Evolutionary conservation across 2,329 filamentous ascomycete genomes (phyloP).

Genomic region (Chalaropsis ovoidea): DNA sequence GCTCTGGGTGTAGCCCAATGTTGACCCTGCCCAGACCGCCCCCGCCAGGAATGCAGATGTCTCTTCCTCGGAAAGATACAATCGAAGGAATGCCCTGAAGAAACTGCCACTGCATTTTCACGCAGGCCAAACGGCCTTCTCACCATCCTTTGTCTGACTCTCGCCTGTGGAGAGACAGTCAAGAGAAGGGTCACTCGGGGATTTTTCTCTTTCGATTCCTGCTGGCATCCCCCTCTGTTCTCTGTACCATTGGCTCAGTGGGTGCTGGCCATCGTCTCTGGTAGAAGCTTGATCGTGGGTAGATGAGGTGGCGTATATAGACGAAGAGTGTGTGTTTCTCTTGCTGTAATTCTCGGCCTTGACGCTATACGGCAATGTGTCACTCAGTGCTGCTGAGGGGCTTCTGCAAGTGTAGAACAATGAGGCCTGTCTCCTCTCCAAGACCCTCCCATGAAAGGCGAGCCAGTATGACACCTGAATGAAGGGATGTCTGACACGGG

Average conservation of each 20-base stretch:
- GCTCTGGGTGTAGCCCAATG: background rate
- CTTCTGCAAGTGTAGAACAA: background rate
- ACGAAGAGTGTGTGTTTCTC: background rate
- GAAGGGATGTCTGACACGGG: conserved; percentile 7
- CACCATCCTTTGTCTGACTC: background rate
- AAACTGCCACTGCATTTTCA: background rate
- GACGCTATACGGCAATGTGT: background rate
- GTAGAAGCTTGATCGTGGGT: background rate
- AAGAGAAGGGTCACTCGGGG: background rate
- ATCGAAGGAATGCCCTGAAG: background rate
- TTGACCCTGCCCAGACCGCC: background rate
- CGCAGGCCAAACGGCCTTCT: background rate
- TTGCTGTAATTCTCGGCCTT: background rate
- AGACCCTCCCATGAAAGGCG: background rate
- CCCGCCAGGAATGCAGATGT: background rate
- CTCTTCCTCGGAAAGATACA: background rate
- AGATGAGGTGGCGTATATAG: background rate
- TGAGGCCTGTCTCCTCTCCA: background rate
- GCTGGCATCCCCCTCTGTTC: background rate
- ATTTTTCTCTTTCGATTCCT: conserved; percentile 5
- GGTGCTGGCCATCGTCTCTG: background rate
- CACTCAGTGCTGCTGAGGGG: background rate
- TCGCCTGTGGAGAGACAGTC: background rate
- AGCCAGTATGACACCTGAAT: background rate
- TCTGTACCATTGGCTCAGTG: background rate